Evolutionary conservation across 495 filamentous ascomycete genomes (phyloP), one percentile per base, ranked within the genome.

Genomic region (Neurospora sublineolata): DNA sequence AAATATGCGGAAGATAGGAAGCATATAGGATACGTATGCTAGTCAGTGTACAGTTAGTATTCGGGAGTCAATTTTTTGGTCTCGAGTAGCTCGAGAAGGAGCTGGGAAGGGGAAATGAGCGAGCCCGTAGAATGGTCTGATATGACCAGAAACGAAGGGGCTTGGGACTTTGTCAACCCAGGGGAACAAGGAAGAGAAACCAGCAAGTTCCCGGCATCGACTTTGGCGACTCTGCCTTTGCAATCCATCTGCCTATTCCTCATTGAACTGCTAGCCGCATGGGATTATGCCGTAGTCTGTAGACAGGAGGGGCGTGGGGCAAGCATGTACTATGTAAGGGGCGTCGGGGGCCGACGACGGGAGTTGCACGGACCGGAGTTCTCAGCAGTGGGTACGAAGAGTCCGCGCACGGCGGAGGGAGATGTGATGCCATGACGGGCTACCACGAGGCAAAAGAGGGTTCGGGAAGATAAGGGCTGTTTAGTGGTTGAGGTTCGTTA

Each of bases 381-480:
- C 52, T 33, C 52, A 14, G 52, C 52, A 60, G 52, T 60, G 52
- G 52, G 52, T 60, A 60, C 27, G 12, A 52, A 18, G 27, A 60
- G 27, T 60, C 27, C 6, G 70, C 71, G 64, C 73, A 64, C 58
- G 39, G 60, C 30, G 68, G 73, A 73, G 68, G 71, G 52, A 39
- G 76, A 73, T 71, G 75, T 69, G 72, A 76, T 70, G 44, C 69
- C 69, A 77, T 77, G 78, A 74, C 72, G 58, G 74, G 73, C 72
- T 76, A 76, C 78, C 78, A 80, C 78, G 78, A 78, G 78, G 78
- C 74, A 76, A 77, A 76, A 78, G 72, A 79, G 77, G 78, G 78
- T 80, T 80, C 78, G 78, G 78, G 78, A 80, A 78, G 78, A 79
- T 77, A 79, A 77, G 71, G 70, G 46, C 71, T 72, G 73, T 72